Base-by-base conservation (phyloP, 148 eudicot genomes). In the Nepenthes gracilis region DNA sequence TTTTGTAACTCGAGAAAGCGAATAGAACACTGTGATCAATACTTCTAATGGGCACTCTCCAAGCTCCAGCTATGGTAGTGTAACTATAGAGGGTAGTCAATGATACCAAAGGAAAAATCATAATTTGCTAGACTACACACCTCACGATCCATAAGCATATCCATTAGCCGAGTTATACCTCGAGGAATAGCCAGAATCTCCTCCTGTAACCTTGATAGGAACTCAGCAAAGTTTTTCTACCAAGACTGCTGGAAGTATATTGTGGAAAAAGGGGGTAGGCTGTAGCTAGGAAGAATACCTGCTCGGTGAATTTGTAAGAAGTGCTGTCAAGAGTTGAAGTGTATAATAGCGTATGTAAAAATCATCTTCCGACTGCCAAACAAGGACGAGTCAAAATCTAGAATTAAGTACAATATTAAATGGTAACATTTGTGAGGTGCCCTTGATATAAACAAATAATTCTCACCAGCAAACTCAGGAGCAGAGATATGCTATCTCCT, bases 111-210 rank as follows among this genome's bases (percentile, higher is more conserved):
- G 55, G 34, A 33, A 15, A 54, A 5, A 13, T 23, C 35, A 13
- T 33, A 51, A 43, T 59, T 50, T 61, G 13, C 4, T 40, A 32
- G 15, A 58, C 36, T 38, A 48, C 65, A 69, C 68, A 93, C 99
- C 99, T 93, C 99, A 61, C 96, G 99, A 69, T 88, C 99, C 88
- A 93, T 84, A 65, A 93, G 84, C 99, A 93, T 89, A 73, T 93
- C 99, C 99, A 93, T 86, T 51, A 93, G 78, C 68, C 89, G 86
- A 55, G 92, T 93, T 47, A 89, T 83, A 68, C 99, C 96, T 67
- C 87, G 96, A 69, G 96, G 99, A 76, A 80, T 90, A 51, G 87
- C 81, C 67, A 93, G 74, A 76, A 93, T 93, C 61, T 90, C 89
- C 81, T 93, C 99, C 77, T 93, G 99, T 64, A 93, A 80, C 79